phyloP scores from a whole-genome alignment of 495 filamentous ascomycete species.

The Tuber aestivum region DNA sequence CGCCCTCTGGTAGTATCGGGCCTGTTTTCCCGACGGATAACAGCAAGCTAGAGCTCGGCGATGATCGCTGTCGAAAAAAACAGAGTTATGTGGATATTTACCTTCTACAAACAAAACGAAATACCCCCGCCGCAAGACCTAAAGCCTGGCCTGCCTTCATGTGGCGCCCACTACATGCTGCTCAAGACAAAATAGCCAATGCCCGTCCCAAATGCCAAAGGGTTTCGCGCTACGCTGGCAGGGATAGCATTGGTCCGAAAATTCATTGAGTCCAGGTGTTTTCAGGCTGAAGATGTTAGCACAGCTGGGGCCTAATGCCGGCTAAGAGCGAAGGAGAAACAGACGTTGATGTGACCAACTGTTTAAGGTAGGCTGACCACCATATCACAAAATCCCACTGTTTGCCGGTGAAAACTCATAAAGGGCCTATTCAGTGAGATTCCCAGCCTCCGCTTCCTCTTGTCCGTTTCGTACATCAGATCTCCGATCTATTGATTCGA shows the following conservation, averaged over 20 bases:
- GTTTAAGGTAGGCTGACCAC: conserved; percentile 1
- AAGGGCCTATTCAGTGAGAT: neutral
- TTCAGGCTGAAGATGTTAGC: conserved; percentile 4
- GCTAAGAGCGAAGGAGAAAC: conserved; percentile 2
- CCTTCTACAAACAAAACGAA: neutral
- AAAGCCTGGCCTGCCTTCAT: neutral
- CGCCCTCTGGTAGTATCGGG: neutral
- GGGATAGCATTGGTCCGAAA: neutral
- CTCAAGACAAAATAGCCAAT: neutral
- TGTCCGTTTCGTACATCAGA: neutral
- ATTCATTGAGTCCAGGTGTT: neutral
- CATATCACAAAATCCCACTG: neutral
- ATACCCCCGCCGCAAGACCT: neutral
- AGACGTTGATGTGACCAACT: neutral
- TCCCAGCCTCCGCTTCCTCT: neutral
- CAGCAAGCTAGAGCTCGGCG: neutral
- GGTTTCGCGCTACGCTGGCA: neutral
- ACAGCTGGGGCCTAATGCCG: neutral
- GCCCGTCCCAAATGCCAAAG: neutral
- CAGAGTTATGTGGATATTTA: neutral
- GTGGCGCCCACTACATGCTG: neutral
- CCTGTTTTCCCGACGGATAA: neutral
- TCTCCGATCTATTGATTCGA: neutral
- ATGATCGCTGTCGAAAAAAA: neutral
- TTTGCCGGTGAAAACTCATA: neutral